Percentiles rank a stretch among this genome's conserved stretches.
Conservation (phyloP, 78 protist species). For the Polysphondylium violaceum region DNA sequence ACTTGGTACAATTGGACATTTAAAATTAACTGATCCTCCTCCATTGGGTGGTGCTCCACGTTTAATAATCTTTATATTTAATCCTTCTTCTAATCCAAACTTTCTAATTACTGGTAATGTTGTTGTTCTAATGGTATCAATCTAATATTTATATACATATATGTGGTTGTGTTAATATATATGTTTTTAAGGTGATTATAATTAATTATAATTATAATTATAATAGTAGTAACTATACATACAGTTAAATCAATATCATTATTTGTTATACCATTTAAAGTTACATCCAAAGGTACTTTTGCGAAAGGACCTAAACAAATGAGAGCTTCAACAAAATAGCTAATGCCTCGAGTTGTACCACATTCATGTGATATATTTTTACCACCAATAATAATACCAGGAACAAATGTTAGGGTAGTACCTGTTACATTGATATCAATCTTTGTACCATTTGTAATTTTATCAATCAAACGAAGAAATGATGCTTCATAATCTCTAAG, state of each 20-base stretch:
- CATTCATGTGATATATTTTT: conserved; percentile 65
- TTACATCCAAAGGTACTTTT: conserved; percentile 80
- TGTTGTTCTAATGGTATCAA: conserved; percentile 93
- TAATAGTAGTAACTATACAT: background rate
- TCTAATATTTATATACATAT: conserved; percentile 5
- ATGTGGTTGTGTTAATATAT: background rate
- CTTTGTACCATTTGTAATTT: conserved; percentile 80
- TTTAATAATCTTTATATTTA: conserved; percentile 77
- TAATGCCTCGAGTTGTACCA: conserved; percentile 50
- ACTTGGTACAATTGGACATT: conserved; percentile 84
- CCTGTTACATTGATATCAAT: conserved; percentile 77
- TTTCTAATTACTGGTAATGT: conserved; percentile 88
- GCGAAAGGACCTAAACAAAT: conserved; percentile 92
- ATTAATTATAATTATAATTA: background rate
- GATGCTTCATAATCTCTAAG: conserved; percentile 81
- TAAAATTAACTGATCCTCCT: conserved; percentile 93
- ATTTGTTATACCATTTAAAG: conserved; percentile 94
- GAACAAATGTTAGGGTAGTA: conserved; percentile 60
- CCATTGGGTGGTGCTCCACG: conserved; percentile 97
- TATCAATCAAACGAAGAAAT: conserved; percentile 72
- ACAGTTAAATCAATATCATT: conserved; percentile 83
- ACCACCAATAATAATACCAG: conserved; percentile 84
- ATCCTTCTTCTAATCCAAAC: conserved; percentile 93
- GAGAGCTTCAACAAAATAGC: conserved; percentile 90
- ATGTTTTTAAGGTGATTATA: background rate